Conservation (phyloP, 805 yeast species). For the Barnettozyma botsteinii region DNA sequence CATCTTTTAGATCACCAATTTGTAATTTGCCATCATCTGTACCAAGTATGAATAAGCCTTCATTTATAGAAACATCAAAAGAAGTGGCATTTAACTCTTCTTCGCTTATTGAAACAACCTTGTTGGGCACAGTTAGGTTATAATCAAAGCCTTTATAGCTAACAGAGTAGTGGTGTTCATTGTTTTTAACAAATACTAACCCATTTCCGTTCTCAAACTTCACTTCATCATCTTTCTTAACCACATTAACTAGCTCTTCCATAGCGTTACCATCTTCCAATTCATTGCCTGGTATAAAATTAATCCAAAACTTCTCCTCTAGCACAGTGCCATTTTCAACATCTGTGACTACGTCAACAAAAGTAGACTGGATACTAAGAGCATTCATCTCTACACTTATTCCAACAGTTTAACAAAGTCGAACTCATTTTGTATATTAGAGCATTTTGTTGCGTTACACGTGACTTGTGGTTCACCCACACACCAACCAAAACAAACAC, state of each 20-base stretch:
- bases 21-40: constrained; percentile 29
- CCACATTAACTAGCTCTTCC: constrained; percentile 28
- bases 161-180: background rate
- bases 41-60: constrained; percentile 29
- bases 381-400: constrained; percentile 9
- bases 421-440: too few species aligned
- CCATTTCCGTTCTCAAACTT: constrained; percentile 15
- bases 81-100: constrained; percentile 18
- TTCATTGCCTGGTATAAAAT: constrained; percentile 17
- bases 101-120: background rate
- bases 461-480: too few species aligned
- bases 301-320: constrained; percentile 40
- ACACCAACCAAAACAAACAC: constrained; percentile 1
- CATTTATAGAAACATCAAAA: constrained; percentile 30
- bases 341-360: constrained; percentile 39
- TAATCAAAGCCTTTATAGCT: constrained; percentile 12
- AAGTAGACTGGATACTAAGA: constrained; percentile 38
- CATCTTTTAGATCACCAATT: constrained; percentile 11
- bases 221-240: constrained; percentile 8
- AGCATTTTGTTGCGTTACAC: too few species aligned
- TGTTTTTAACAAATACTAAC: constrained; percentile 8
- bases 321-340: constrained; percentile 21
- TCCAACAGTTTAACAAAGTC: too few species aligned
- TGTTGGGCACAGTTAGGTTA: constrained; percentile 12
- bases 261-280: constrained; percentile 20